Evolutionary conservation across 495 filamentous ascomycete genomes (phyloP).

Genomic region (Penicillium subrubescens): DNA sequence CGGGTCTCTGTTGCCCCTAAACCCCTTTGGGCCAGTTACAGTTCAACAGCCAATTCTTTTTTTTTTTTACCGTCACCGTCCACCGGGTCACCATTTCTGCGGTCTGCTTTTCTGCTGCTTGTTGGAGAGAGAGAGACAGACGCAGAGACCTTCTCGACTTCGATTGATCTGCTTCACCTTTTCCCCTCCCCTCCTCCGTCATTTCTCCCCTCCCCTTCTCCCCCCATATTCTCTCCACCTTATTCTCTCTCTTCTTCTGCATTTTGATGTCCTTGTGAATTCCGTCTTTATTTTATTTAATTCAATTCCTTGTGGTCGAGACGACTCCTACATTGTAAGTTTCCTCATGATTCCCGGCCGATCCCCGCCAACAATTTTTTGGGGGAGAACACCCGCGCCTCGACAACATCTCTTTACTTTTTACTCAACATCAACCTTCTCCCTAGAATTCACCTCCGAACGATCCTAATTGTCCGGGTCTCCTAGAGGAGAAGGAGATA

Average conservation of each 20-base stretch:
- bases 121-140: background rate
- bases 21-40: slow-evolving; percentile 19
- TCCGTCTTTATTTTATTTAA: slow-evolving; percentile 15
- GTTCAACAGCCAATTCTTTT: slow-evolving; percentile 30
- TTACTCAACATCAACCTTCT: background rate
- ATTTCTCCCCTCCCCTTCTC: background rate
- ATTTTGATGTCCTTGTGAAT: slow-evolving; percentile 16
- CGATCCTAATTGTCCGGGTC: slow-evolving; percentile 14
- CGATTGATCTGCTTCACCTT: slow-evolving; percentile 17
- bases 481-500: slow-evolving; percentile 18
- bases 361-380: slow-evolving; percentile 6
- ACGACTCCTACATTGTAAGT: slow-evolving; percentile 9
- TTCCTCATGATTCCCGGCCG: background rate
- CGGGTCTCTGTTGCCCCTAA: slow-evolving; percentile 25
- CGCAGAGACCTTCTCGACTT: background rate
- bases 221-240: slow-evolving; percentile 28
- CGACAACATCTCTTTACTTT: background rate
- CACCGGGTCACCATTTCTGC: slow-evolving; percentile 8
- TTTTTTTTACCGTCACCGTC: slow-evolving; percentile 17
- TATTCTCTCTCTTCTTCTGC: slow-evolving; percentile 22
- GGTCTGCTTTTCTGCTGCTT: slow-evolving; percentile 10
- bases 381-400: background rate
- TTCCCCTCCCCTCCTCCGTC: slow-evolving; percentile 20
- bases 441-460: slow-evolving; percentile 5
- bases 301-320: slow-evolving; percentile 5